Evolutionary conservation across 75 land plant species (phyloP).

Genomic region (Gnetum montanum): DNA sequence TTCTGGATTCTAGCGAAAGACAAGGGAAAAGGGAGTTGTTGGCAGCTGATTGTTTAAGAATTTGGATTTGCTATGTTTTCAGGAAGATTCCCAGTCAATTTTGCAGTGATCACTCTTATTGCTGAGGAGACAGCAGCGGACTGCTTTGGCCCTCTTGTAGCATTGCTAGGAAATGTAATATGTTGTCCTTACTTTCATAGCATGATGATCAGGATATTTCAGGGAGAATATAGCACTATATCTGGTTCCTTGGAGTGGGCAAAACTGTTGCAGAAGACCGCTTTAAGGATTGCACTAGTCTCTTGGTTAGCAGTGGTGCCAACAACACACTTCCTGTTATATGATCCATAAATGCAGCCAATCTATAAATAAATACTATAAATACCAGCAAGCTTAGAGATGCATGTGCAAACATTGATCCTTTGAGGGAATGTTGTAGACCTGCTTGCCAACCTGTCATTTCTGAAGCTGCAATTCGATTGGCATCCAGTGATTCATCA

Average conservation of each 20-base stretch:
- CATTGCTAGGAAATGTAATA: slow-evolving; percentile 79
- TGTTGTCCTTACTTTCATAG: slow-evolving; percentile 91
- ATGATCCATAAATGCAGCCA: slow-evolving; percentile 63
- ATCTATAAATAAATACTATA: slow-evolving; percentile 65
- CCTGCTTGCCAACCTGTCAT: slow-evolving; percentile 79
- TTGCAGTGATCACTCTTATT: slow-evolving; percentile 36
- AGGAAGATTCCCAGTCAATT: slow-evolving; percentile 64
- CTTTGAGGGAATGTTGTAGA: slow-evolving; percentile 87
- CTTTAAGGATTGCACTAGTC: slow-evolving; percentile 64
- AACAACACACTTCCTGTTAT: slow-evolving; percentile 46
- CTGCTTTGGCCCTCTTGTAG: slow-evolving; percentile 67
- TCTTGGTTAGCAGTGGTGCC: slow-evolving; percentile 78
- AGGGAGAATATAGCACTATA: slow-evolving; percentile 44
- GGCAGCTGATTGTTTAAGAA: too few species aligned
- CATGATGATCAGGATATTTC: slow-evolving; percentile 65
- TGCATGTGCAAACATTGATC: slow-evolving; percentile 78
- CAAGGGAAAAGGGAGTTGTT: too few species aligned
- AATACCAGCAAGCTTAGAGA: slow-evolving; percentile 66
- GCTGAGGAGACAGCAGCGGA: slow-evolving; percentile 71
- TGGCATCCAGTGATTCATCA: slow-evolving; percentile 34
- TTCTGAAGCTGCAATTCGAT: slow-evolving; percentile 56
- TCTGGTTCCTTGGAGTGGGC: slow-evolving; percentile 51
- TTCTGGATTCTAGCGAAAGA: too few species aligned
- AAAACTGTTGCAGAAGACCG: slow-evolving; percentile 58
- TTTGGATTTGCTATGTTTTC: too few species aligned